These are phyloP conservation scores for Sarcodon sp. DNA, from an alignment of 768 basidiomycete species.

Conservation along the genomic window DNA sequence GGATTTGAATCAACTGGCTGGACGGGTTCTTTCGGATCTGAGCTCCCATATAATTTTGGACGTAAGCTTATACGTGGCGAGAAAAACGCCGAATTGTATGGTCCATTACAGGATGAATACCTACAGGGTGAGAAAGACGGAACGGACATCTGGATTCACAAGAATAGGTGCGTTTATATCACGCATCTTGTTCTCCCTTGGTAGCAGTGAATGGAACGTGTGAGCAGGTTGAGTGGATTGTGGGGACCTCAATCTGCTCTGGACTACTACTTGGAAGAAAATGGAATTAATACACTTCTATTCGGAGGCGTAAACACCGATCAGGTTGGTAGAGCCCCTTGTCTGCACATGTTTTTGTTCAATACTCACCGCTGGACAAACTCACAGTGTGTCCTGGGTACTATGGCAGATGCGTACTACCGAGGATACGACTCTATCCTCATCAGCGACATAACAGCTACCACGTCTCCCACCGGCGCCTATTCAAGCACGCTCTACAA, in stretches of 20 bases:
- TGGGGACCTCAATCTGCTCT: conserved; percentile 55
- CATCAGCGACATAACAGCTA: conserved; percentile 46
- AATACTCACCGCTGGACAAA: background rate
- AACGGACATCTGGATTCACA: conserved; percentile 63
- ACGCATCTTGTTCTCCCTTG: background rate
- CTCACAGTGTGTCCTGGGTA: conserved; percentile 48
- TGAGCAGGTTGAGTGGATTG: conserved; percentile 43
- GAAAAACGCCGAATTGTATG: conserved; percentile 49
- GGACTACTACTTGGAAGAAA: conserved; percentile 49
- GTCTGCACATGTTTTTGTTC: background rate
- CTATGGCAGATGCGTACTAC: conserved; percentile 49
- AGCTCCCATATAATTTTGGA: conserved; percentile 40
- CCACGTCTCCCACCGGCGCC: conserved; percentile 44
- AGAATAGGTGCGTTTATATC: conserved; percentile 35
- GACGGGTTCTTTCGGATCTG: conserved; percentile 37
- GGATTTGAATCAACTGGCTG: conserved; percentile 33
- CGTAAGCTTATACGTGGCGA: conserved; percentile 43
- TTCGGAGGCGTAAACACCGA: conserved; percentile 59
- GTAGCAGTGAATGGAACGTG: background rate
- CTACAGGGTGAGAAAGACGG: conserved; percentile 36
- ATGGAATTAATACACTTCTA: conserved; percentile 47
- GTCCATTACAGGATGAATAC: conserved; percentile 44
- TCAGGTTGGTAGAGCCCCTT: conserved; percentile 30
- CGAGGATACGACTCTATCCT: conserved; percentile 52
- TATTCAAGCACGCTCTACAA: conserved; percentile 49